Conservation (phyloP, 345 rosid species). For the Brassica juncea region DNA sequence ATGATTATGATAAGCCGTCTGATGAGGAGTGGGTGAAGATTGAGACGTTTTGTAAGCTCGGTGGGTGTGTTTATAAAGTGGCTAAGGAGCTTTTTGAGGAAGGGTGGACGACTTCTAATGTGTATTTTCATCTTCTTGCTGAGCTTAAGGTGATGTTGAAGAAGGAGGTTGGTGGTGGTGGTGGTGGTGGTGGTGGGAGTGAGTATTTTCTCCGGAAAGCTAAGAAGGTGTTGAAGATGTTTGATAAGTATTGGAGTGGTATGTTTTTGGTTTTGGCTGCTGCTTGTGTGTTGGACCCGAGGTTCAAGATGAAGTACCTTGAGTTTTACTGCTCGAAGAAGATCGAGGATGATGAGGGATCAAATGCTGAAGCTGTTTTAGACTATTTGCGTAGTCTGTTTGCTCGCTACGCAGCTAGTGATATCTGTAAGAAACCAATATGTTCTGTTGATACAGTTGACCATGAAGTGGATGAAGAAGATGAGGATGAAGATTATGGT, state of each 20-base stretch:
- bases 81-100: constrained; percentile 19
- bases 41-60: constrained; percentile 16
- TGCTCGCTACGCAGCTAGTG: constrained; percentile 47
- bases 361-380: constrained; percentile 59
- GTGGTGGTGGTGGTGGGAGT: not conserved
- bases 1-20: constrained; percentile 25
- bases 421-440: constrained; percentile 39
- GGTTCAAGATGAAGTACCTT: constrained; percentile 77
- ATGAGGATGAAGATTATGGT: constrained; percentile 1
- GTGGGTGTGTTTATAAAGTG: constrained; percentile 31
- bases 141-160: constrained; percentile 30
- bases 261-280: constrained; percentile 66
- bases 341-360: constrained; percentile 60
- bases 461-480: constrained; percentile 25
- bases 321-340: constrained; percentile 71
- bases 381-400: constrained; percentile 67
- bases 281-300: constrained; percentile 82
- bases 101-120: constrained; percentile 18
- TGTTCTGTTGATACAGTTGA: constrained; percentile 14
- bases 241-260: constrained; percentile 69
- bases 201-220: not conserved
- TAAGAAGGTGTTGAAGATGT: constrained; percentile 34
- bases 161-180: constrained; percentile 5
- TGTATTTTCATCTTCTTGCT: constrained; percentile 24
- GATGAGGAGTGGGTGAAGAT: constrained; percentile 32